Evolutionary conservation across 495 filamentous ascomycete species (phyloP).

Genomic region (Penicillium lividum): DNA sequence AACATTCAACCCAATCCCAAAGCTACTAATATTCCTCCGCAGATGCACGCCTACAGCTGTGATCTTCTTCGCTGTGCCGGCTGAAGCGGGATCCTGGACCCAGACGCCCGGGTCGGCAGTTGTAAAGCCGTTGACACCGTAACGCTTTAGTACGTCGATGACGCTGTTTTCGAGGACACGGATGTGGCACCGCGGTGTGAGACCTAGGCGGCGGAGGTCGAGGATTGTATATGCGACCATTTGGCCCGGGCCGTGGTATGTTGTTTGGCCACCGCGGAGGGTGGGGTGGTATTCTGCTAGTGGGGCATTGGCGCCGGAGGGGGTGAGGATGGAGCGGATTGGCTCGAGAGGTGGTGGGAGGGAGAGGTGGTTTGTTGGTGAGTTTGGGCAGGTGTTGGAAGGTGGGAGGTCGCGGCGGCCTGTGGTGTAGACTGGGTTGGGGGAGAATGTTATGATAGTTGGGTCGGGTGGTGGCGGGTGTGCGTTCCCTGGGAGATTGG

Average conservation of each 20-base stretch:
- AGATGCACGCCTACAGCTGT: constrained; percentile 88
- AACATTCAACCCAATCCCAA: constrained; percentile 85
- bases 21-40: constrained; percentile 77
- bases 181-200: constrained; percentile 67
- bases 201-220: constrained; percentile 61
- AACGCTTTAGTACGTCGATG: constrained; percentile 57
- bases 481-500: constrained; percentile 13
- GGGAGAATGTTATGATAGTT: constrained; percentile 79
- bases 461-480: constrained; percentile 58
- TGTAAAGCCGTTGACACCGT: constrained; percentile 57
- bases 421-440: constrained; percentile 83
- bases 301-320: constrained; percentile 39
- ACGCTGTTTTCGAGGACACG: constrained; percentile 73
- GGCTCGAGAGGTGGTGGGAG: constrained; percentile 43
- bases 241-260: constrained; percentile 95
- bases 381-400: constrained; percentile 44
- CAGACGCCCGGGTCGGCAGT: constrained; percentile 88
- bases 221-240: constrained; percentile 86
- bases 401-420: constrained; percentile 77
- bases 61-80: constrained; percentile 62
- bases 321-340: constrained; percentile 31
- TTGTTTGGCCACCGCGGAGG: constrained; percentile 84
- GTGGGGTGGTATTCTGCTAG: constrained; percentile 66
- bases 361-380: constrained; percentile 30
- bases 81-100: constrained; percentile 42